These are phyloP conservation scores for Diplodia corticola DNA, from an alignment of 2,329 filamentous ascomycete genomes.

Conservation along the genomic window DNA sequence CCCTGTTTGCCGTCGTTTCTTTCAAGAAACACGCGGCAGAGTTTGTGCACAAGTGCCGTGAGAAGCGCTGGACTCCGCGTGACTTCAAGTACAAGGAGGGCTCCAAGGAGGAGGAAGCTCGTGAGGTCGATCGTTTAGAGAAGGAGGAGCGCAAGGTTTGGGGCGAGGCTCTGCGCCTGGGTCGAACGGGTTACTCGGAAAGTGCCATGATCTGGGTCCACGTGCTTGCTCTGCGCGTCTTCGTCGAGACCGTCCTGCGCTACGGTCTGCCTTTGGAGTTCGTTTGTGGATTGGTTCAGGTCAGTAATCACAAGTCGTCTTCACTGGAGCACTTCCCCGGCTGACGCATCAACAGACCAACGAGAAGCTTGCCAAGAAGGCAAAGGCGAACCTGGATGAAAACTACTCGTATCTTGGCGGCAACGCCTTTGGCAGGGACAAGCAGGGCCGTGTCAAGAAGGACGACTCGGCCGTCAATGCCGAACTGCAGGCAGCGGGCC, in stretches of 20 bases:
- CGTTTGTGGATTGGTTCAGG: conserved; percentile 80
- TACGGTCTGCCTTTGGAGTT: conserved; percentile 93
- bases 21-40: conserved; percentile 91
- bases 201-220: conserved; percentile 96
- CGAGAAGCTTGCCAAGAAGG: conserved; percentile 77
- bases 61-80: conserved; percentile 90
- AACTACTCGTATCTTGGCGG: conserved; percentile 90
- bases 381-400: conserved; percentile 66
- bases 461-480: conserved; percentile 78
- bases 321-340: background rate
- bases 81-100: conserved; percentile 94
- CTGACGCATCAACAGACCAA: conserved; percentile 61
- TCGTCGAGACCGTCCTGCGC: conserved; percentile 95
- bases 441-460: conserved; percentile 87
- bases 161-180: conserved; percentile 85
- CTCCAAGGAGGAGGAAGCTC: conserved; percentile 83
- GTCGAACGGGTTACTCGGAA: conserved; percentile 92
- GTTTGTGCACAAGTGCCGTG: conserved; percentile 88
- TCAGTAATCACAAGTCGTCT: conserved; percentile 38
- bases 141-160: conserved; percentile 89
- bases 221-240: conserved; percentile 84
- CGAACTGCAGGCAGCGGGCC: conserved; percentile 77
- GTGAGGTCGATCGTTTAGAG: conserved; percentile 77
- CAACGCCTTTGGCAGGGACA: conserved; percentile 89
- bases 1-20: conserved; percentile 81